phyloP scores from a whole-genome alignment of 2,329 filamentous ascomycete species.

The Alternaria solani region DNA sequence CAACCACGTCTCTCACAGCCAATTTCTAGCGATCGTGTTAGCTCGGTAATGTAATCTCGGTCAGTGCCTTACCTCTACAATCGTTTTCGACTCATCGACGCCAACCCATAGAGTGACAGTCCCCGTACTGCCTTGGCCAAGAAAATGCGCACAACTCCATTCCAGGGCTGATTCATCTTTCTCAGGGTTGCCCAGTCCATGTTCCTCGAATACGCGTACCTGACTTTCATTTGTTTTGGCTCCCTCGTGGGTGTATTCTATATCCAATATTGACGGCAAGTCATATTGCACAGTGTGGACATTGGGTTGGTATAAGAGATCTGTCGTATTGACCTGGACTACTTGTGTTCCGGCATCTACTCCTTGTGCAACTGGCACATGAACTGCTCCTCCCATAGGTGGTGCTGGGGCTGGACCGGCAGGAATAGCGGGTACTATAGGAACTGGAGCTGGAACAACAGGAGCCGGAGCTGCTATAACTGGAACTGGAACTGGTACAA shows the following conservation, averaged over 20 bases:
- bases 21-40: neutral
- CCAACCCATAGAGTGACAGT: neutral
- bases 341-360: neutral
- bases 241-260: neutral
- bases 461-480: neutral
- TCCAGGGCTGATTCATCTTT: neutral
- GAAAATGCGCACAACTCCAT: neutral
- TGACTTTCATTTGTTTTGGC: neutral
- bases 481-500: neutral
- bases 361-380: neutral
- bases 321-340: neutral
- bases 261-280: neutral
- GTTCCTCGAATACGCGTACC: neutral
- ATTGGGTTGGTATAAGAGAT: neutral
- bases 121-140: neutral
- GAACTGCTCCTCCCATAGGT: neutral
- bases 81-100: neutral
- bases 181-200: neutral
- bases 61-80: neutral
- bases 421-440: no score
- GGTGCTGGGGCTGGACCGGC: neutral
- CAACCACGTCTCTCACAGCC: neutral
- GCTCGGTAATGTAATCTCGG: neutral
- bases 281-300: neutral
- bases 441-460: neutral